A percentile compares a stretch with the other conserved stretches of the same genome.
These are phyloP conservation scores for Dendrobium huoshanense DNA, from an alignment of 106 monocot species.

Conservation along the genomic window DNA sequence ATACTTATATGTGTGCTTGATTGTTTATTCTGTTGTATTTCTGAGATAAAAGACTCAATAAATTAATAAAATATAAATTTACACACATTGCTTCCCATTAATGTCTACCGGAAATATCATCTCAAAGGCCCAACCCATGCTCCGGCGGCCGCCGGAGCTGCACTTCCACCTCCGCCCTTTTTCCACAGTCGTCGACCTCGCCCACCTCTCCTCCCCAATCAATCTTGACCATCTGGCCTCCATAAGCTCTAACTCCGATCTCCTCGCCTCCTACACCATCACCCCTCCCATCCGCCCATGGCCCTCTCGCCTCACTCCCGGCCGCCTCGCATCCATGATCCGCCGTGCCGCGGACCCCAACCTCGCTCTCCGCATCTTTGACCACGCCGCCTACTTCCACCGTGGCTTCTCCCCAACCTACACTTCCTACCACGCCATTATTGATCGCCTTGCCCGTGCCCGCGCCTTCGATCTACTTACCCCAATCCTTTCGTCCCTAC, in stretches of 20 bases:
- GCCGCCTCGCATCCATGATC: conserved; percentile 50
- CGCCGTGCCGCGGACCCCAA: conserved; percentile 30
- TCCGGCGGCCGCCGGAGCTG: not conserved
- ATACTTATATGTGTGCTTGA: too few relatives aligned
- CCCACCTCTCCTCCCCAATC: conserved; percentile 31
- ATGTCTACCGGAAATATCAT: too few relatives aligned
- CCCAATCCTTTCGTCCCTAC: conserved; percentile 28
- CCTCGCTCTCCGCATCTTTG: conserved; percentile 46
- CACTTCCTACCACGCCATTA: conserved; percentile 19
- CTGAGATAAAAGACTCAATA: too few relatives aligned
- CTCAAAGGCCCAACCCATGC: not conserved
- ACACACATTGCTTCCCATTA: too few relatives aligned
- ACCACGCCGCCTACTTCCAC: conserved; percentile 45
- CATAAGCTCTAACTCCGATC: conserved; percentile 31
- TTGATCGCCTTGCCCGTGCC: conserved; percentile 37
- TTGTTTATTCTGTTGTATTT: too few relatives aligned
- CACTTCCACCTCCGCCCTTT: conserved; percentile 12
- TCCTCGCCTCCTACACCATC: conserved; percentile 40
- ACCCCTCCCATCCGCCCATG: conserved; percentile 71
- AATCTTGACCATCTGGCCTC: conserved; percentile 28
- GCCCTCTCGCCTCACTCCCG: conserved; percentile 45
- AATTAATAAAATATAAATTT: too few relatives aligned
- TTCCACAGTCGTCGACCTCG: conserved; percentile 32
- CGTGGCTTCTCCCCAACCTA: conserved; percentile 33
- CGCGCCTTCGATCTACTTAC: conserved; percentile 38